Conservation (phyloP, 2,329 filamentous ascomycete species). For the Fusarium praegraminearum region DNA sequence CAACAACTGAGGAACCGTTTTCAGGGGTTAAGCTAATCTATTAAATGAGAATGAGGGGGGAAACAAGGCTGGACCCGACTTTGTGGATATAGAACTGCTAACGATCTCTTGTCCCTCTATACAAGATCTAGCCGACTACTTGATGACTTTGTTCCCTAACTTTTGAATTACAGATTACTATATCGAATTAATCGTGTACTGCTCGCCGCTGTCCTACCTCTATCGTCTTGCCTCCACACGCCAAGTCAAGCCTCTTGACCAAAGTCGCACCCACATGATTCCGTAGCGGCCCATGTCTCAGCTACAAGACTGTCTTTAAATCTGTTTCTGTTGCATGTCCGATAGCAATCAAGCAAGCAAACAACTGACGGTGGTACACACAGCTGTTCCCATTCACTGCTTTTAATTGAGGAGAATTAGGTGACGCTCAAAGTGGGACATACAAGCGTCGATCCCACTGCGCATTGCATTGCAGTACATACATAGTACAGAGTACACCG, state of each 20-base stretch:
- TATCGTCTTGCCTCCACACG: neutral
- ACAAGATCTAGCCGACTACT: neutral
- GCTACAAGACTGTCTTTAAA: slow-evolving; percentile 44
- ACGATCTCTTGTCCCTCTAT: slow-evolving; percentile 13
- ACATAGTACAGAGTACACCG: slow-evolving; percentile 34
- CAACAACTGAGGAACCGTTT: neutral
- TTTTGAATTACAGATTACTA: neutral
- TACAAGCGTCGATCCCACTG: slow-evolving; percentile 34
- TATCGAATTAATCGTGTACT: neutral
- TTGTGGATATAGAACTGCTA: slow-evolving; percentile 18
- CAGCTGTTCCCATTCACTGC: slow-evolving; percentile 5
- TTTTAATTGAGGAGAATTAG: slow-evolving; percentile 25
- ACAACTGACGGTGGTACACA: slow-evolving; percentile 3
- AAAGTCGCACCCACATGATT: slow-evolving; percentile 23
- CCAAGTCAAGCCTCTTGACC: slow-evolving; percentile 18
- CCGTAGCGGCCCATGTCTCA: slow-evolving; percentile 57
- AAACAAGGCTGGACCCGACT: slow-evolving; percentile 17
- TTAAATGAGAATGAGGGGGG: slow-evolving; percentile 12
- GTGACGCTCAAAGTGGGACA: slow-evolving; percentile 40
- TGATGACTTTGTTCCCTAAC: neutral
- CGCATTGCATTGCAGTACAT: slow-evolving; percentile 31
- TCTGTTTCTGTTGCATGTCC: slow-evolving; percentile 20
- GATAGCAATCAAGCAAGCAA: neutral
- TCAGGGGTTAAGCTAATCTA: slow-evolving; percentile 18
- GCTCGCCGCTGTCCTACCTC: neutral